Evolutionary conservation across 805 yeast species (phyloP).

Genomic region (Wickerhamiella bombiphila): DNA sequence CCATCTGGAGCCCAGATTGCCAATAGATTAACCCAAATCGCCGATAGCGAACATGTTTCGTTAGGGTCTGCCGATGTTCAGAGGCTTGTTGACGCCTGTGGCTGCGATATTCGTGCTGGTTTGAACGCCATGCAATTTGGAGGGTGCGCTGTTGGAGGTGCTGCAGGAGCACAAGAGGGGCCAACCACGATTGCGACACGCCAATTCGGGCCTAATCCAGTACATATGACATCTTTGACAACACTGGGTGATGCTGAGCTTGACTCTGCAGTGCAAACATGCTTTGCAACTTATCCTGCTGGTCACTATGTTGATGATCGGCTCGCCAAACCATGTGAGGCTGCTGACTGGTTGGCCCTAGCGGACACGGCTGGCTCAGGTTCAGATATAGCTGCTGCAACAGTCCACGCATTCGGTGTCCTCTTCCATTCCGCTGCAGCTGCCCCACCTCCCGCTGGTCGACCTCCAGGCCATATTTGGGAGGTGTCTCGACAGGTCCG

Average conservation of each 20-base stretch:
- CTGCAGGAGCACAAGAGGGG: not conserved
- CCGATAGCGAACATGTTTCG: slow-evolving; percentile 38
- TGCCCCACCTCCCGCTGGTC: slow-evolving; percentile 8
- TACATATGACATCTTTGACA: slow-evolving; percentile 23
- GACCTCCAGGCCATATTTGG: slow-evolving; percentile 9
- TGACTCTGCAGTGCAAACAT: slow-evolving; percentile 52
- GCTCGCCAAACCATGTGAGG: slow-evolving; percentile 30
- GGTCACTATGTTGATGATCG: slow-evolving; percentile 48
- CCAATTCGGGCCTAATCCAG: slow-evolving; percentile 1
- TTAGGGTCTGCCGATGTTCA: slow-evolving; percentile 39
- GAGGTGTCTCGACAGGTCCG: slow-evolving; percentile 21
- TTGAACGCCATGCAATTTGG: slow-evolving; percentile 72
- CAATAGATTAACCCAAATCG: slow-evolving; percentile 37
- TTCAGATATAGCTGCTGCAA: slow-evolving; percentile 11
- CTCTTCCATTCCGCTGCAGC: slow-evolving; percentile 34
- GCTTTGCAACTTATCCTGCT: slow-evolving; percentile 51
- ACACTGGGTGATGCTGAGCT: slow-evolving; percentile 49
- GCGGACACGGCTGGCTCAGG: slow-evolving; percentile 32
- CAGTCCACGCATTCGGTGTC: slow-evolving; percentile 43
- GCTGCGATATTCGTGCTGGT: slow-evolving; percentile 77
- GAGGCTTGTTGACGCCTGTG: slow-evolving; percentile 54
- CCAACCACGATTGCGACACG: not conserved
- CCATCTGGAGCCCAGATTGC: slow-evolving; percentile 36
- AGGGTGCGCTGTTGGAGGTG: too few relatives aligned
- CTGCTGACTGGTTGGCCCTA: slow-evolving; percentile 67